Evolutionary conservation across 148 eudicot genomes (phyloP).

Genomic region (Rhododendron griersonianum): DNA sequence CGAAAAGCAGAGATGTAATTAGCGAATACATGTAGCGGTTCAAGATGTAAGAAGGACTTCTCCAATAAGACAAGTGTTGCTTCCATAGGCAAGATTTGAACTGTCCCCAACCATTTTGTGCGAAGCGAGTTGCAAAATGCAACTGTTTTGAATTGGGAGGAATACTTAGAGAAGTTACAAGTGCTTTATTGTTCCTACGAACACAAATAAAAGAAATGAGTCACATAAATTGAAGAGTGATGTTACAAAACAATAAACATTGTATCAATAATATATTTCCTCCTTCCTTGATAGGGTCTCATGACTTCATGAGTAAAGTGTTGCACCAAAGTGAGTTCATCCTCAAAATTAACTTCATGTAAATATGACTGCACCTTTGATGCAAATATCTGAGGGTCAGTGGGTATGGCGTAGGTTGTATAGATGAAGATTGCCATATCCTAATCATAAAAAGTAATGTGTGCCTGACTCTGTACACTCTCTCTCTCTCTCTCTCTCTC

Average conservation of each 20-base stretch:
- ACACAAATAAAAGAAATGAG: slow-evolving; percentile 10
- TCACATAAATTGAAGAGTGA: background rate
- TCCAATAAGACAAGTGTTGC: slow-evolving; percentile 63
- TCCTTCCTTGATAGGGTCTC: background rate
- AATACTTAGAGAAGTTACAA: slow-evolving; percentile 36
- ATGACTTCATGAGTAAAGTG: background rate
- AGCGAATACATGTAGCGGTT: slow-evolving; percentile 30
- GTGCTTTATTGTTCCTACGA: slow-evolving; percentile 54
- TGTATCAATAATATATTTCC: background rate
- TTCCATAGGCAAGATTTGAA: slow-evolving; percentile 69
- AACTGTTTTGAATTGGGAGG: slow-evolving; percentile 18
- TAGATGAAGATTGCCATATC: background rate
- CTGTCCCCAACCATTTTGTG: slow-evolving; percentile 70
- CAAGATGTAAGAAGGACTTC: slow-evolving; percentile 81
- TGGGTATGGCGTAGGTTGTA: background rate
- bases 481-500: too few species aligned
- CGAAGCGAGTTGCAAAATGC: slow-evolving; percentile 45
- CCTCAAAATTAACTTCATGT: background rate
- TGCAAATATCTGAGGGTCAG: background rate
- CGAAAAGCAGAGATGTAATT: slow-evolving; percentile 46
- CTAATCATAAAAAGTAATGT: background rate
- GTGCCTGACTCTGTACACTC: background rate
- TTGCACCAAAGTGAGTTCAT: background rate
- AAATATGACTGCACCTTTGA: background rate
- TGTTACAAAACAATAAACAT: background rate